Base-by-base conservation (phyloP, 306 rosid genomes). In the Betula pendula region DNA sequence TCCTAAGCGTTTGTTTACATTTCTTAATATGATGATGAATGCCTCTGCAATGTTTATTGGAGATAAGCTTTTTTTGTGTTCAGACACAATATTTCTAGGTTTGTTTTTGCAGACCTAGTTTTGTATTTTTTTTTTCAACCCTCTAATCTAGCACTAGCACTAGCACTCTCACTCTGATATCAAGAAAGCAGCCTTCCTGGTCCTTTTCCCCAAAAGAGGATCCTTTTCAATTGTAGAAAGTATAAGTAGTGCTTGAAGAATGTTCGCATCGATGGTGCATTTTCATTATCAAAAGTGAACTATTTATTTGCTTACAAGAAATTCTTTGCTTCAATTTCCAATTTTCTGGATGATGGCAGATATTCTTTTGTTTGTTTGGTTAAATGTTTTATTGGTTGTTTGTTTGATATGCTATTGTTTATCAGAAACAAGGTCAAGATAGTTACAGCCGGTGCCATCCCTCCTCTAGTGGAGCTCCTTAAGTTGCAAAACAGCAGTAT, bases 391-490 rank as follows among this genome's bases (percentile, higher is more conserved):
- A n/a, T n/a, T 42, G 66, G 80, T 55, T 79, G 62, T 63, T 80
- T 31, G 58, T 79, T 43, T 55, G 35, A 20, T 69, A 24, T 31
- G 66, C 68, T 76, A 67, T 71, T 77, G 38, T 83, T 66, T 73
- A 62, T 86, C 81, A 91, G 98, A 76, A 93, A 93, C 91, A 93
- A 93, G 90, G 85, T 88, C 81, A 87, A 87, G 84, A 93, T 91
- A 78, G 96, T 91, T 75, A 76, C 89, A 74, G 90, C 88, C 17
- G 97, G 98, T 74, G 96, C 95, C 4, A 31, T 91, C 67, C 93
- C 95, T 60, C 96, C 96, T 33, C 88, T 91, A 50, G 87, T 93
- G 72, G 96, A 93, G 78, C 88, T 93, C 68, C 92, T 93, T 75
- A 93, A 88, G 83, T 72, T 85, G 77, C 89, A 85, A 84, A 85